These are phyloP conservation scores for Vitis hybrid DNA, from an alignment of 177 flowering plant genomes.

Conservation along the genomic window DNA sequence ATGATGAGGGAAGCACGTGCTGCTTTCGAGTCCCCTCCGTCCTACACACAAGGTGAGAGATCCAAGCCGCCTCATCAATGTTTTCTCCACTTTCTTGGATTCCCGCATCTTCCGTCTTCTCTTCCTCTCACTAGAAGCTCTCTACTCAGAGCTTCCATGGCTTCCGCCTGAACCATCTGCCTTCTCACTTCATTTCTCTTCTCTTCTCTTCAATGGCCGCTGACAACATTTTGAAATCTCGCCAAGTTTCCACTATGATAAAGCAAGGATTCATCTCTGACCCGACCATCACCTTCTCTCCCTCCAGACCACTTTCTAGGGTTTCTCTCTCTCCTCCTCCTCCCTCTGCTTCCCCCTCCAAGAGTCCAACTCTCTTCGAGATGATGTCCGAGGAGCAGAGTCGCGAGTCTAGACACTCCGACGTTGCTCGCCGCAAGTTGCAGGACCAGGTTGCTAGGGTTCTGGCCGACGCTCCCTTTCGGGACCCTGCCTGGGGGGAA, in stretches of 20 bases:
- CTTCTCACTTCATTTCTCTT: neutral
- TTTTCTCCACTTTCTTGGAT: no score
- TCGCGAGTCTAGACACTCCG: conserved; percentile 33
- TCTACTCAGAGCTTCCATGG: no score
- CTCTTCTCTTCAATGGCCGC: conserved; percentile 16
- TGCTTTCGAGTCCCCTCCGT: no score
- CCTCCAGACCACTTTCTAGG: conserved; percentile 33
- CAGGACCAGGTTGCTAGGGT: conserved; percentile 45
- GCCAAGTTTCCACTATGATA: conserved; percentile 76
- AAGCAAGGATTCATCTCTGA: conserved; percentile 83
- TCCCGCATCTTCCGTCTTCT: no score
- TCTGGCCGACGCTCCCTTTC: conserved; percentile 46
- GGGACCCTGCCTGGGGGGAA: conserved; percentile 25
- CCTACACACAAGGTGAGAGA: no score
- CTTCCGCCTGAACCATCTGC: no score
- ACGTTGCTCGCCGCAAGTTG: conserved; percentile 29
- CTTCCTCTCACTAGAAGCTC: no score
- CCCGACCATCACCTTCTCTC: conserved; percentile 51
- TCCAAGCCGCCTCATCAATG: no score
- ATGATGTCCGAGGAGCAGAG: conserved; percentile 79
- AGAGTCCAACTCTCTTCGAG: conserved; percentile 66
- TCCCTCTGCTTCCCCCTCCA: conserved; percentile 21
- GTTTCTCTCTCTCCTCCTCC: conserved; percentile 20
- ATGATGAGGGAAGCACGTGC: no score
- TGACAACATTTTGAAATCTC: conserved; percentile 22